Evolutionary conservation across 2,329 filamentous ascomycete species (phyloP).

Genomic region (Ramichloridium luteum): DNA sequence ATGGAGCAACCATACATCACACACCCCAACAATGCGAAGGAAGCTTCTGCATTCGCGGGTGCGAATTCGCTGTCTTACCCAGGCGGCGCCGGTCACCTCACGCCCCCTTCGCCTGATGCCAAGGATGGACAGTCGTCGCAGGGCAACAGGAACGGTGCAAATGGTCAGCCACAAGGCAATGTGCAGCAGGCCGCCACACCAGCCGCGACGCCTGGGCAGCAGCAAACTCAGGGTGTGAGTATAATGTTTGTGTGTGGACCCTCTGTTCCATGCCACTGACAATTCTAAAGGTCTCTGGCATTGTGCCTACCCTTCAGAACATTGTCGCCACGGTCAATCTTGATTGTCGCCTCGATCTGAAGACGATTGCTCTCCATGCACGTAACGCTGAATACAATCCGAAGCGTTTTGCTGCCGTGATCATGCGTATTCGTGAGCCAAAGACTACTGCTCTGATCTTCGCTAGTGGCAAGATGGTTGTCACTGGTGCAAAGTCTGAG

Average conservation of each 20-base stretch:
- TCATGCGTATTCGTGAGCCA: slow-evolving; percentile 98
- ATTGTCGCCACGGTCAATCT: slow-evolving; percentile 85
- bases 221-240: slow-evolving; percentile 55
- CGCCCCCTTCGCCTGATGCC: slow-evolving; percentile 63
- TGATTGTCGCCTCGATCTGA: slow-evolving; percentile 89
- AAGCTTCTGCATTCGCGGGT: slow-evolving; percentile 92
- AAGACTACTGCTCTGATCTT: slow-evolving; percentile 98
- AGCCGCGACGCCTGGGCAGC: slow-evolving; percentile 74
- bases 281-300: slow-evolving; percentile 8
- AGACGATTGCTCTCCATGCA: slow-evolving; percentile 96
- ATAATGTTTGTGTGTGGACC: slow-evolving; percentile 24
- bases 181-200: slow-evolving; percentile 54
- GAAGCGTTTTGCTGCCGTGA: slow-evolving; percentile 47
- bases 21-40: slow-evolving; percentile 78
- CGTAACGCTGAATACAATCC: slow-evolving; percentile 98
- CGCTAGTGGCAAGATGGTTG: slow-evolving; percentile 98
- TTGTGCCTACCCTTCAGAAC: slow-evolving; percentile 17
- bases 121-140: slow-evolving; percentile 44
- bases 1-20: slow-evolving; percentile 71
- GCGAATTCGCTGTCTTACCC: slow-evolving; percentile 88
- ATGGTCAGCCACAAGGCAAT: slow-evolving; percentile 33
- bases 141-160: slow-evolving; percentile 38
- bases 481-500: slow-evolving; percentile 94
- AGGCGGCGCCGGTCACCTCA: slow-evolving; percentile 61
- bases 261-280: neutral